These are phyloP conservation scores for Penicillium egyptiacum DNA, from an alignment of 495 filamentous ascomycete species.

Conservation along the genomic window DNA sequence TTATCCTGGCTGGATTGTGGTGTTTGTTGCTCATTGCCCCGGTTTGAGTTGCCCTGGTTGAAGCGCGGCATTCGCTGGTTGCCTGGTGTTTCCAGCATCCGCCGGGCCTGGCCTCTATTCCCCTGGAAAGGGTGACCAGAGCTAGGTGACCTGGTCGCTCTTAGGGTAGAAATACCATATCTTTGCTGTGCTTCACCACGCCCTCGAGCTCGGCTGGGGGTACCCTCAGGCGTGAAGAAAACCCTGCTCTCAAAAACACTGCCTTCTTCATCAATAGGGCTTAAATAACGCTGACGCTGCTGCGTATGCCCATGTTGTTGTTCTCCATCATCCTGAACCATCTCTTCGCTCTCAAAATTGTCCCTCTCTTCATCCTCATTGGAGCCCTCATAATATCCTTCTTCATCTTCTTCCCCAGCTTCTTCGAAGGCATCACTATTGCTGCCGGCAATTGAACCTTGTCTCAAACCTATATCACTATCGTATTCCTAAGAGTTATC, in stretches of 20 bases:
- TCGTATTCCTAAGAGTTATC: neutral
- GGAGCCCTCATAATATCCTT: conserved; percentile 1
- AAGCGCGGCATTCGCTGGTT: neutral
- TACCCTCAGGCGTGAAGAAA: neutral
- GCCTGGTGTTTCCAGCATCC: neutral
- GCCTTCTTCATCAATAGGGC: conserved; percentile 1
- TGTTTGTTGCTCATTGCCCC: no score
- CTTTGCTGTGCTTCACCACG: neutral
- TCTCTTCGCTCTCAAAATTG: neutral
- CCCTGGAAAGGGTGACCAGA: neutral
- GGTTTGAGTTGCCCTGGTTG: no score
- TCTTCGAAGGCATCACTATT: neutral
- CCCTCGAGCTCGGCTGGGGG: neutral
- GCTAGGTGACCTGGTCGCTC: conserved; percentile 1
- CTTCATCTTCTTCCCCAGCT: neutral
- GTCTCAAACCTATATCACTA: neutral
- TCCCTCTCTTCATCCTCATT: neutral
- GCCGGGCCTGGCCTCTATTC: neutral
- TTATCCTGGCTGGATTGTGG: no score
- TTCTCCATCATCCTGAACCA: neutral
- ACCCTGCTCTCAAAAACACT: neutral
- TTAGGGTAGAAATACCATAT: conserved; percentile 1
- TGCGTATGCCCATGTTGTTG: no score
- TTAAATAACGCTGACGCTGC: neutral
- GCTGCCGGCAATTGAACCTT: no score